Conservation (phyloP, 2,329 filamentous ascomycete species). For the Alternaria triticimaculans region DNA sequence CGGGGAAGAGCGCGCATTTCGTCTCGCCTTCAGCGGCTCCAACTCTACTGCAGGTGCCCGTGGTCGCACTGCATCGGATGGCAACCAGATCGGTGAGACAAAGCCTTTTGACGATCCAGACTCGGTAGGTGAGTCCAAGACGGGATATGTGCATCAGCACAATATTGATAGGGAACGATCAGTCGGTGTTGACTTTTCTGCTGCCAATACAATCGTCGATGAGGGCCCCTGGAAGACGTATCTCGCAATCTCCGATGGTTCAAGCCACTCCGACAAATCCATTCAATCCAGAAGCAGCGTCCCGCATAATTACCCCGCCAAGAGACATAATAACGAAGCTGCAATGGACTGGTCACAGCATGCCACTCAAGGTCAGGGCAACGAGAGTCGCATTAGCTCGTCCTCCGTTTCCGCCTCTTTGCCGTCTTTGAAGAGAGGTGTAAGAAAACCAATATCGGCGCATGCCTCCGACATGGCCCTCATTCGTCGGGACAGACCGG, state of each 20-base stretch:
- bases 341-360: slow-evolving; percentile 34
- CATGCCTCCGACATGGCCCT: background rate
- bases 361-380: slow-evolving; percentile 31
- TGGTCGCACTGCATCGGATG: slow-evolving; percentile 7
- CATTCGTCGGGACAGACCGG: background rate
- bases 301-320: slow-evolving; percentile 21
- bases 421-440: slow-evolving; percentile 24
- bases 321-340: slow-evolving; percentile 14
- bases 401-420: slow-evolving; percentile 33
- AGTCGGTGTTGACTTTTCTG: slow-evolving; percentile 4
- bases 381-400: slow-evolving; percentile 23
- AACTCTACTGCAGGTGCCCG: slow-evolving; percentile 8
- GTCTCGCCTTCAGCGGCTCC: slow-evolving; percentile 25
- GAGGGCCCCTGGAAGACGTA: slow-evolving; percentile 36
- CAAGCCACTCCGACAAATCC: slow-evolving; percentile 24
- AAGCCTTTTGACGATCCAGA: slow-evolving; percentile 14
- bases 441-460: slow-evolving; percentile 1
- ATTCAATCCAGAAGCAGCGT: slow-evolving; percentile 19
- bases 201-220: slow-evolving; percentile 30
- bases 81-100: slow-evolving; percentile 19
- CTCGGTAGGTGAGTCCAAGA: slow-evolving; percentile 20
- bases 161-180: slow-evolving; percentile 9
- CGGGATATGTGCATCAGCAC: slow-evolving; percentile 10
- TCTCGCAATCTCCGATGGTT: slow-evolving; percentile 27
- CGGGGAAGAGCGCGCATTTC: slow-evolving; percentile 23